phyloP scores from a whole-genome alignment of 495 filamentous ascomycete species.

The Neurospora discreta region DNA sequence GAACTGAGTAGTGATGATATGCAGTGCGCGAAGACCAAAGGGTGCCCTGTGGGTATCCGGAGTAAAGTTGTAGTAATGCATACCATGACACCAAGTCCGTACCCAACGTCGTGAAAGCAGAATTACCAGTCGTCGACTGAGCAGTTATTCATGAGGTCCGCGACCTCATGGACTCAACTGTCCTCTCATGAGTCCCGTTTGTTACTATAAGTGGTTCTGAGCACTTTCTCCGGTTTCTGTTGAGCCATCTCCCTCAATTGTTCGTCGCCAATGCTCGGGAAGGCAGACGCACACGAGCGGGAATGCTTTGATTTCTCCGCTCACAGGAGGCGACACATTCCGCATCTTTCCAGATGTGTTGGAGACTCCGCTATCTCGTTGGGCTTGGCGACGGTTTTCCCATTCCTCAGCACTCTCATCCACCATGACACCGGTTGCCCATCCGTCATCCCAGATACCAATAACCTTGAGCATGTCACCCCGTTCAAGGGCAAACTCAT shows the following conservation, averaged over 20 bases:
- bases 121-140: constrained; percentile 17
- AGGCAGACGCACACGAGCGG: constrained; percentile 95
- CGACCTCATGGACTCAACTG: constrained; percentile 15
- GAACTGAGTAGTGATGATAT: neutral
- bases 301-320: constrained; percentile 94
- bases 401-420: constrained; percentile 81
- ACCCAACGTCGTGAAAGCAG: constrained; percentile 28
- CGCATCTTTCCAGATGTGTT: constrained; percentile 56
- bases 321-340: constrained; percentile 52
- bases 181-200: constrained; percentile 19
- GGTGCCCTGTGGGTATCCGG: constrained; percentile 1
- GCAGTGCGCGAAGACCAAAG: neutral
- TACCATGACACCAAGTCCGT: constrained; percentile 25
- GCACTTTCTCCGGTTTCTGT: constrained; percentile 44
- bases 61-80: constrained; percentile 6
- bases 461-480: constrained; percentile 99
- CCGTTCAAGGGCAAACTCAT: constrained; percentile 88
- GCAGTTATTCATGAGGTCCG: constrained; percentile 20
- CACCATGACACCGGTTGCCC: constrained; percentile 87
- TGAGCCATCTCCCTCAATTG: constrained; percentile 76
- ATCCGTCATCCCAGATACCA: constrained; percentile 99
- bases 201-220: constrained; percentile 13
- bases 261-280: constrained; percentile 94
- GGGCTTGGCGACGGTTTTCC: constrained; percentile 60
- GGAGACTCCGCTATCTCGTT: constrained; percentile 89